Base-by-base conservation (phyloP, 768 basidiomycete genomes). In the Macrolepiota dolichaula region DNA sequence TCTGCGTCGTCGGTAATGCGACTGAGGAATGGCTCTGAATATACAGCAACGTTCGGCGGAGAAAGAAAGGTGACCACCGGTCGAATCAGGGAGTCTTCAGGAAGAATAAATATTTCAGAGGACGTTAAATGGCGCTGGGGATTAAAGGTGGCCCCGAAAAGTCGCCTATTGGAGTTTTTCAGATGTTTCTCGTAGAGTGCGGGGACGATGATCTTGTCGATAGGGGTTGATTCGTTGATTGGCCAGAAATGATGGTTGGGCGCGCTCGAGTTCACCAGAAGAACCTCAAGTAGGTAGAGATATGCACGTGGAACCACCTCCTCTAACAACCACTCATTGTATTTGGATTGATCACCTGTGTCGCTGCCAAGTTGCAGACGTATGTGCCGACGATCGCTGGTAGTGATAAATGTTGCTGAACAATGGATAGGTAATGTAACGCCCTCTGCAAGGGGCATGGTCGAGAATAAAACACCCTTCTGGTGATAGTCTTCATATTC, bases 351-450 rank as follows among this genome's bases (percentile, higher is more conserved):
- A 29, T 61, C 42, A 12, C 46, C 52, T 6, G 59, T 22, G 1
- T 67, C 60, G 37, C 67, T 71, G 29, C 65, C 66, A 29, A 71
- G 70, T 2, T 70, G 71, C 51, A 77, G 71, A 4, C 78, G 74
- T 44, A 81, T 76, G 29, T 74, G 72, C 25, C 82, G 65, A 32
- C 82, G 70, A 64, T 84, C 82, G 4, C 77, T 73, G 0, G 81
- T 74, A 2, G 82, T 69, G 40, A 79, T 72, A 61, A 81, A 83
- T 0, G 80, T 76, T 1, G 78, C 81, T 50, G 75, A 76, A 9
- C 82, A 67, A 60, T 83, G 82, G 0, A 79, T 72, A 0, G 82
- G 81, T 0, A 84, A 68, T 1, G 73, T 66, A 3, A 73, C 80
- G 2, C 65, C 32, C 3, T 76, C 71, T 1, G 76, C 73, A 0